phyloP scores from a whole-genome alignment of 78 protist species.

The Planoprotostelium fungivorum region DNA sequence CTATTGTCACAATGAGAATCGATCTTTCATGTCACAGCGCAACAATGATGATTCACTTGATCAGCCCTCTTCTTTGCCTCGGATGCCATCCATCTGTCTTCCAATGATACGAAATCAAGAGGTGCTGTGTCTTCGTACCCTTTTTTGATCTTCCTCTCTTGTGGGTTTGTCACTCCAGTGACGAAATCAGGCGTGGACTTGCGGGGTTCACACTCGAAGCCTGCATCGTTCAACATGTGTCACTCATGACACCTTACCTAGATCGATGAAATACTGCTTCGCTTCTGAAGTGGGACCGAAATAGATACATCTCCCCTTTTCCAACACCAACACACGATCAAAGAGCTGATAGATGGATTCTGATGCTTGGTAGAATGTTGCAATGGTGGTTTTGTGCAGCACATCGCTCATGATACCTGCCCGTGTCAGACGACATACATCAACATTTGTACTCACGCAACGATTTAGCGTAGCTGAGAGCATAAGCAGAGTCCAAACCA shows the following conservation, averaged over 20 bases:
- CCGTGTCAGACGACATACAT: not conserved
- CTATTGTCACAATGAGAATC: not conserved
- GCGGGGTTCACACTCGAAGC: slow-evolving; percentile 52
- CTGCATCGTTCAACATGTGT: slow-evolving; percentile 20
- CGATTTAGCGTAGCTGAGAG: slow-evolving; percentile 50
- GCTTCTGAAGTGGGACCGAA: slow-evolving; percentile 31
- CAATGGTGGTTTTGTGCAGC: slow-evolving; percentile 48
- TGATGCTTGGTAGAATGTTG: slow-evolving; percentile 47
- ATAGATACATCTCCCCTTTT: slow-evolving; percentile 11
- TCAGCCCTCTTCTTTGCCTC: too few species aligned
- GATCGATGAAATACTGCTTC: slow-evolving; percentile 18
- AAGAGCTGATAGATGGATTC: slow-evolving; percentile 28
- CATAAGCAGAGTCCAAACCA: slow-evolving; percentile 57
- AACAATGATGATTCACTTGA: too few species aligned
- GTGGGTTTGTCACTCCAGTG: slow-evolving; percentile 52
- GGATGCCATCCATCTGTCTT: slow-evolving; percentile 23
- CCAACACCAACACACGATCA: slow-evolving; percentile 26
- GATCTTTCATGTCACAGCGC: too few species aligned
- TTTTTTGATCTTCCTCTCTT: slow-evolving; percentile 23
- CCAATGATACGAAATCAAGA: slow-evolving; percentile 27
- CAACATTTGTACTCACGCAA: not conserved
- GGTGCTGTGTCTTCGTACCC: slow-evolving; percentile 39
- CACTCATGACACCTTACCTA: slow-evolving; percentile 26
- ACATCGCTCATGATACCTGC: slow-evolving; percentile 42
- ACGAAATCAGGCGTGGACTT: slow-evolving; percentile 41